These are phyloP conservation scores for Sporisorium reilianum DNA, from an alignment of 1,284 basidiomycete genomes.

Conservation along the genomic window DNA sequence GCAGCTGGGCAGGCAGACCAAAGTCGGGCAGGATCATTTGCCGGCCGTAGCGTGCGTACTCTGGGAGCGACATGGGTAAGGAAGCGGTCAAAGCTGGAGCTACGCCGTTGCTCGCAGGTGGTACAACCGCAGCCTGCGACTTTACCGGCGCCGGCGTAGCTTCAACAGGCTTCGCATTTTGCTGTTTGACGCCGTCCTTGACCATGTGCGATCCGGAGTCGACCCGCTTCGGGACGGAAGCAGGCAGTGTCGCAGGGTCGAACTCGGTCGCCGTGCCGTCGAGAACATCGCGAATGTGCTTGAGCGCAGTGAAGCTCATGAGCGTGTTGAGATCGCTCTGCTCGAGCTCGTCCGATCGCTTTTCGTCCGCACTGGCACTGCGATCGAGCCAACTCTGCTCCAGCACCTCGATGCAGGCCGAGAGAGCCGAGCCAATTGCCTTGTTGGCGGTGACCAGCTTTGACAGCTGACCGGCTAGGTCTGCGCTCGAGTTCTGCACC, in stretches of 20 bases:
- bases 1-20: constrained; percentile 82
- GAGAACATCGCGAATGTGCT: constrained; percentile 62
- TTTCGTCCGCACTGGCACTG: not conserved
- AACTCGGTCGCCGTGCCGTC: constrained; percentile 50
- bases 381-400: constrained; percentile 19
- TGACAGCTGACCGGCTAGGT: constrained; percentile 21
- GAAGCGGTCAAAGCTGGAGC: not conserved
- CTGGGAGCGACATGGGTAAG: constrained; percentile 71
- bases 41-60: constrained; percentile 91
- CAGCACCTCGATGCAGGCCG: constrained; percentile 38
- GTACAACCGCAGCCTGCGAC: not conserved
- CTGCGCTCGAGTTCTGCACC: constrained; percentile 7
- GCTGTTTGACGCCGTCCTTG: constrained; percentile 1
- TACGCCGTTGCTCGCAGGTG: not conserved
- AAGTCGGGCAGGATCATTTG: constrained; percentile 96
- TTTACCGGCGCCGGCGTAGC: not conserved
- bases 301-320: constrained; percentile 59
- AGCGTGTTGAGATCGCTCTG: constrained; percentile 43
- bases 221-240: not conserved
- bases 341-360: constrained; percentile 23
- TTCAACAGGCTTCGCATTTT: not conserved
- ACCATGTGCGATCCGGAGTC: not conserved
- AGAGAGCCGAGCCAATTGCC: constrained; percentile 48
- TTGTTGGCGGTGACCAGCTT: constrained; percentile 45
- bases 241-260: constrained; percentile 46